A percentile compares a stretch with the other conserved stretches of the same genome.
Evolutionary conservation across 2,329 filamentous ascomycete genomes (phyloP).

Genomic region (Neofusicoccum laricinum): DNA sequence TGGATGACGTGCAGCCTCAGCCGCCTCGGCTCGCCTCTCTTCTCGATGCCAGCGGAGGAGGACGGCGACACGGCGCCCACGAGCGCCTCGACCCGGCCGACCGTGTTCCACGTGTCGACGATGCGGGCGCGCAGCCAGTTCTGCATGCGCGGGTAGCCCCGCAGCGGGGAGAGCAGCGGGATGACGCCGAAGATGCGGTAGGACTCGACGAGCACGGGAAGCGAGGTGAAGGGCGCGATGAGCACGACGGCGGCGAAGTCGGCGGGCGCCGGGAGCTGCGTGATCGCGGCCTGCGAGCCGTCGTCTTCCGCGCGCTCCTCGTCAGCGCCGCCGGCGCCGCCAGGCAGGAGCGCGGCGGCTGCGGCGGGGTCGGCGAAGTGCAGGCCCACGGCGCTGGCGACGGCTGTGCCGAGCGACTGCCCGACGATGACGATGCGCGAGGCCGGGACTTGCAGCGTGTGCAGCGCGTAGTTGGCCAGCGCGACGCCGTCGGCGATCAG

Average conservation of each 20-base stretch:
- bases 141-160: constrained; percentile 63
- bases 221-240: constrained; percentile 72
- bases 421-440: constrained; percentile 57
- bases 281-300: neutral
- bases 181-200: constrained; percentile 78
- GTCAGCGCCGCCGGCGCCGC: too few species aligned
- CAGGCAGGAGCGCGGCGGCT: constrained; percentile 16
- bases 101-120: constrained; percentile 79
- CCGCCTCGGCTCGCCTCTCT: too few species aligned
- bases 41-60: too few species aligned
- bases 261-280: neutral
- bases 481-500: constrained; percentile 54
- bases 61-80: constrained; percentile 41
- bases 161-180: constrained; percentile 74
- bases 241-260: constrained; percentile 79
- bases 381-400: constrained; percentile 71
- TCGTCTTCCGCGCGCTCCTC: constrained; percentile 24
- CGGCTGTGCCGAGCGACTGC: constrained; percentile 61
- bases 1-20: constrained; percentile 73
- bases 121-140: constrained; percentile 61
- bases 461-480: constrained; percentile 53
- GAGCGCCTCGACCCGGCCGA: constrained; percentile 60
- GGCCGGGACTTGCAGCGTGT: constrained; percentile 51
- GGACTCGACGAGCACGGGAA: constrained; percentile 69
- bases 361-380: constrained; percentile 53